A percentile compares a stretch with the other conserved stretches of the same genome.
Conservation (phyloP, 2,329 filamentous ascomycete genomes). For the Pyrenochaeta sp. region DNA sequence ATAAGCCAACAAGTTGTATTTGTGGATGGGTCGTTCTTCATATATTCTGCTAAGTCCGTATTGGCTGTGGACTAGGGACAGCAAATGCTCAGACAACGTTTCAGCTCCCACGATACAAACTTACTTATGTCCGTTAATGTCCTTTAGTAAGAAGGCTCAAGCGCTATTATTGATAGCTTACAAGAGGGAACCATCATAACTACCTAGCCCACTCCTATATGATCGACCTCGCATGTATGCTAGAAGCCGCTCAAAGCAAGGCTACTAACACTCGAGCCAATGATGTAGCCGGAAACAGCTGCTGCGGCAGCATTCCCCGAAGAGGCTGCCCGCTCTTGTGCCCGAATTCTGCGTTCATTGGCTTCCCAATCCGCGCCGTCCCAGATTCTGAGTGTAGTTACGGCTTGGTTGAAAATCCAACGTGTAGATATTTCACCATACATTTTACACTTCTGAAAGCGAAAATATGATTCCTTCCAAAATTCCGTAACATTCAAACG, state of each 20-base stretch:
- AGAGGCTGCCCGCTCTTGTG: too few species aligned
- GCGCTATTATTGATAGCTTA: not conserved
- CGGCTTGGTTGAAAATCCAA: not conserved
- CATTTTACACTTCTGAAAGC: not conserved
- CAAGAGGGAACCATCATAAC: not conserved
- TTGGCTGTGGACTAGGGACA: too few species aligned
- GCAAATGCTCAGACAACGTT: too few species aligned
- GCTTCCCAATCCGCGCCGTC: not conserved
- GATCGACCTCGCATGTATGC: not conserved
- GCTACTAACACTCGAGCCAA: not conserved
- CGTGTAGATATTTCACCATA: not conserved
- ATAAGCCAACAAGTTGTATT: not conserved
- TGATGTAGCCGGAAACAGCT: too few species aligned
- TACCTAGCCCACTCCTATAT: not conserved
- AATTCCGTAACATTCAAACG: not conserved
- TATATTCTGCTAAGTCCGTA: not conserved
- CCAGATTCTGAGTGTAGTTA: not conserved
- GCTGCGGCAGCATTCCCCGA: too few species aligned
- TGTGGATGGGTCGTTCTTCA: not conserved
- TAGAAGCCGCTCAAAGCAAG: not conserved
- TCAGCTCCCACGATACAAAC: too few species aligned
- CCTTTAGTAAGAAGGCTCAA: too few species aligned
- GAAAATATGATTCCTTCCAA: not conserved
- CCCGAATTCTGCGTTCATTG: not conserved
- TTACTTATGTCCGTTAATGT: too few species aligned